Conservation (phyloP, 139 green algal species). For the Gonium pectorale region DNA sequence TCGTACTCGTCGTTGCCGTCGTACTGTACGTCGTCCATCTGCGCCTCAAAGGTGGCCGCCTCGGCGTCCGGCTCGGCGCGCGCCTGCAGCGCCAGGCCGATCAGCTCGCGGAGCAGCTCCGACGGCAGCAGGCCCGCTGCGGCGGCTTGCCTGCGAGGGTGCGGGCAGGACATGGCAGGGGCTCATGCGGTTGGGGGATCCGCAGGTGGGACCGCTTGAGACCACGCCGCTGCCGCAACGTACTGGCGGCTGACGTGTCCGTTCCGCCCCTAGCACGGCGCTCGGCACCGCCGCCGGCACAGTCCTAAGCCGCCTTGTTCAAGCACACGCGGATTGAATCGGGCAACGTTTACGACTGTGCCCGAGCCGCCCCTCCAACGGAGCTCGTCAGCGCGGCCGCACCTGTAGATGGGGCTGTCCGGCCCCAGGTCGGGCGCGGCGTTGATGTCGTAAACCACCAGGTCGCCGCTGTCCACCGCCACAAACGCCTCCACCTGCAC, state of each 20-base stretch:
- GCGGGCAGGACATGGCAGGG: background rate
- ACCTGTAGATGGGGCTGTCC: conserved; percentile 22
- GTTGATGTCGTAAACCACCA: conserved; percentile 42
- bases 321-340: too few species aligned
- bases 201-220: background rate
- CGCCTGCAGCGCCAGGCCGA: conserved; percentile 5
- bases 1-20: background rate
- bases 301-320: too few species aligned
- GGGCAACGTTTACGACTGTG: too few species aligned
- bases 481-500: conserved; percentile 40
- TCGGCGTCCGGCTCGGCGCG: background rate
- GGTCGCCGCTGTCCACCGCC: background rate
- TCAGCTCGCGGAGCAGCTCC: conserved; percentile 22
- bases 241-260: background rate
- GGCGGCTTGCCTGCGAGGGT: conserved; percentile 20
- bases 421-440: conserved; percentile 25
- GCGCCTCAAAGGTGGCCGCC: background rate
- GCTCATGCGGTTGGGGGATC: background rate
- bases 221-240: background rate
- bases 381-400: background rate
- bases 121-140: conserved; percentile 22
- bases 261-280: background rate
- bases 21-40: background rate
- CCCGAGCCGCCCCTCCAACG: background rate
- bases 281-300: too few species aligned